phyloP scores from a whole-genome alignment of 2,329 filamentous ascomycete species.

The Uncinocarpus reesii region DNA sequence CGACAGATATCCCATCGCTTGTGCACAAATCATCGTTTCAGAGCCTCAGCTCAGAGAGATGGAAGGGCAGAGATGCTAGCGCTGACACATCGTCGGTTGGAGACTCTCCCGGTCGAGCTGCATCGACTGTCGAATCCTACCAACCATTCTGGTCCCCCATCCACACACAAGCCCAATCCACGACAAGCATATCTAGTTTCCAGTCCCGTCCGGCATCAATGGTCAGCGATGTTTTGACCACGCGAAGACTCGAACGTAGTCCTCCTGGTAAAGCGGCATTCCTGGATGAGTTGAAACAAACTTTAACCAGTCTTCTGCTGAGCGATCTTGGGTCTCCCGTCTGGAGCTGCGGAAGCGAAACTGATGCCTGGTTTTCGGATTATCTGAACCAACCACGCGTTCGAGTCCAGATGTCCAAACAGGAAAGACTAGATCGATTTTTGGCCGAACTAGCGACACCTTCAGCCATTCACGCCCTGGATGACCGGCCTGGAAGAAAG shows the following conservation, averaged over 20 bases:
- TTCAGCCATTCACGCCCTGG: not conserved
- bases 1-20: slow-evolving; percentile 29
- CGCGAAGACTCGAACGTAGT: slow-evolving; percentile 29
- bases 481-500: not conserved
- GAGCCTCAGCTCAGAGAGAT: slow-evolving; percentile 59
- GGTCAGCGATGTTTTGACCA: slow-evolving; percentile 31
- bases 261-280: slow-evolving; percentile 67
- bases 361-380: slow-evolving; percentile 69
- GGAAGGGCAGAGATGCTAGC: slow-evolving; percentile 47
- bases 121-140: slow-evolving; percentile 59
- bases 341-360: slow-evolving; percentile 83
- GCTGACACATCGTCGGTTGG: slow-evolving; percentile 50
- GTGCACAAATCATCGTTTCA: slow-evolving; percentile 55
- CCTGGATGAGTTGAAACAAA: slow-evolving; percentile 64
- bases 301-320: slow-evolving; percentile 69
- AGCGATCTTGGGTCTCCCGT: slow-evolving; percentile 83
- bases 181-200: slow-evolving; percentile 51
- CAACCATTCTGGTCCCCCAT: slow-evolving; percentile 87
- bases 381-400: slow-evolving; percentile 43
- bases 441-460: slow-evolving; percentile 24
- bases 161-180: slow-evolving; percentile 55
- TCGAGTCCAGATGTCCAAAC: slow-evolving; percentile 32
- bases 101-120: slow-evolving; percentile 57
- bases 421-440: slow-evolving; percentile 31
- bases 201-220: slow-evolving; percentile 38